Base-by-base conservation (phyloP, 148 eudicot species). In the Pouteria glomerata region DNA sequence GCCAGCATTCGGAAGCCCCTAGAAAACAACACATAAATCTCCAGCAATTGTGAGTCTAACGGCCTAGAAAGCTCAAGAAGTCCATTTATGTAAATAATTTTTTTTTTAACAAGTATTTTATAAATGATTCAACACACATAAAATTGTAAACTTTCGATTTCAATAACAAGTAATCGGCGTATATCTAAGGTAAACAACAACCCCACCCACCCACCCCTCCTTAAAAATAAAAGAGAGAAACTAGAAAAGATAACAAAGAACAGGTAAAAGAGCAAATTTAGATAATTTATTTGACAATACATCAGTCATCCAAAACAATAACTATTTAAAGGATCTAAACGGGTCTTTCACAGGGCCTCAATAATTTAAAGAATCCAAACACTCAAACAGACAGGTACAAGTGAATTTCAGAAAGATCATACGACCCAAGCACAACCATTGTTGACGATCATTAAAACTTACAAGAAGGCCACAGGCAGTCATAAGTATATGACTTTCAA, bases 1-100 rank as follows among this genome's bases (percentile, higher is more conserved):
- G 58, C 98, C 98, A 79, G 98, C 98, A 82, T 95, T 95, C 50
- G 98, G 98, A 45, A 95, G 97, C 76, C 98, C 98, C 98, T 95
- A 74, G 47, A 21, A 63, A 71, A 63, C 3, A 77, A 23, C 27
- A 37, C 63, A 24, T 53, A 69, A 39, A 41, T 63, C 30, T 42
- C 33, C 27, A 71, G 23, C 37, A 19, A 44, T 13, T 1, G 11
- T 29, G 42, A 26, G 52, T 42, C 19, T 24, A 42, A 34, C 41
- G 33, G 52, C 42, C 21, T 3, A 42, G 34, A 53, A 35, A 8
- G 1, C 34, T 55, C 15, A 45, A 45, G 19, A 10, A 29, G 58
- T 50, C 44, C 10, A 66, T 19, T 16, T 47, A 27, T 7, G 21
- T 16, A 39, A 31, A 27, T 27, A 37, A n/a, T 39, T 41, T 57